These are phyloP conservation scores for Xylona heveae DNA, from an alignment of 495 filamentous ascomycete genomes.

Conservation along the genomic window DNA sequence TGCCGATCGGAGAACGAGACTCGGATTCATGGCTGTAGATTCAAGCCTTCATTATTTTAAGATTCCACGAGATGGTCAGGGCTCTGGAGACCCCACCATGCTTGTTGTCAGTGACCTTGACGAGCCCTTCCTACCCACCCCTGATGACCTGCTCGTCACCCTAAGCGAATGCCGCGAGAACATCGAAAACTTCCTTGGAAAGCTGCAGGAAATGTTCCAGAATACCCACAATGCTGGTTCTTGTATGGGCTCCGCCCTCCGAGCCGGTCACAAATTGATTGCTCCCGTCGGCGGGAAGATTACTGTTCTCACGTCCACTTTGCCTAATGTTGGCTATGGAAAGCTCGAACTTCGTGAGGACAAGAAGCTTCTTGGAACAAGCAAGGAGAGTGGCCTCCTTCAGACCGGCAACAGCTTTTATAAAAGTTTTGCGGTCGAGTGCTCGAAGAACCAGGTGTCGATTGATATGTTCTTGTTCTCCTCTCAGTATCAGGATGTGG, in stretches of 20 bases:
- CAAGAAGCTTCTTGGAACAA: conserved; percentile 88
- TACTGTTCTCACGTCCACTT: conserved; percentile 64
- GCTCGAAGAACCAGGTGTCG: conserved; percentile 94
- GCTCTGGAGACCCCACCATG: conserved; percentile 67
- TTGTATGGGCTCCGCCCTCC: conserved; percentile 81
- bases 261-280: conserved; percentile 88
- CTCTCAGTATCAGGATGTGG: conserved; percentile 91
- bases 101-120: conserved; percentile 90
- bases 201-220: conserved; percentile 92
- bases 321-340: conserved; percentile 81
- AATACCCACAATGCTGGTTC: conserved; percentile 70
- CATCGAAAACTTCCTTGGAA: conserved; percentile 75
- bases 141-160: conserved; percentile 79
- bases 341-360: conserved; percentile 89
- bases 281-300: conserved; percentile 87
- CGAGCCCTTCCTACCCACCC: conserved; percentile 90
- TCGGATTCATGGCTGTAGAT: conserved; percentile 92
- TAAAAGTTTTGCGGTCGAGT: conserved; percentile 97
- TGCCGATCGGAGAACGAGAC: conserved; percentile 72
- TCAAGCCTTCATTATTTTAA: conserved; percentile 91
- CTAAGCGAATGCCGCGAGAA: conserved; percentile 73
- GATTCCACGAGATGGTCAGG: conserved; percentile 70
- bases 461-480: conserved; percentile 99
- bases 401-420: conserved; percentile 92
- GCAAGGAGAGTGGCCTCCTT: conserved; percentile 67